Percentiles rank a stretch among this genome's conserved stretches.
Evolutionary conservation across 106 monocot species (phyloP).

Genomic region (Platanthera guangdongensis): DNA sequence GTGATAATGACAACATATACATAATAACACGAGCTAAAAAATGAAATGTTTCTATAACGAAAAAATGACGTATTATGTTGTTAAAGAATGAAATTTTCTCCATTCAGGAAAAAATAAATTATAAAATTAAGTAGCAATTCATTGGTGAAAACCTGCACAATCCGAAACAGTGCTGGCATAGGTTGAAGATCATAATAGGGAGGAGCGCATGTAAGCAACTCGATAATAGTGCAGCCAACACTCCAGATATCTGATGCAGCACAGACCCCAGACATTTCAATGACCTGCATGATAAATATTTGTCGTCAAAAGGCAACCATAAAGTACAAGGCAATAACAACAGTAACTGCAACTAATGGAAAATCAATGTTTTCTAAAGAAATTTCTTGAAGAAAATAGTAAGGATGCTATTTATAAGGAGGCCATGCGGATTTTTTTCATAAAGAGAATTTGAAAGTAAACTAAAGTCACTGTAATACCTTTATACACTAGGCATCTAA

Average conservation of each 20-base stretch:
- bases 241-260: slow-evolving; percentile 99
- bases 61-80: not conserved
- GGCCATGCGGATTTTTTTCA: not conserved
- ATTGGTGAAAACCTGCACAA: slow-evolving; percentile 64
- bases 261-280: slow-evolving; percentile 98
- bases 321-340: not conserved
- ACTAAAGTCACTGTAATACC: not conserved
- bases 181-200: slow-evolving; percentile 99
- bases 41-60: not conserved
- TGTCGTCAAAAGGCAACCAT: not conserved
- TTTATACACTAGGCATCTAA: not conserved
- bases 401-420: slow-evolving; percentile 1
- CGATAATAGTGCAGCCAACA: slow-evolving; percentile 98
- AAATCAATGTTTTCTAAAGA: not conserved
- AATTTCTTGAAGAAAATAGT: not conserved
- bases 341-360: not conserved
- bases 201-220: slow-evolving; percentile 90
- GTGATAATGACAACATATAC: no score
- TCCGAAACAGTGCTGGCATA: slow-evolving; percentile 96
- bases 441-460: not conserved
- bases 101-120: not conserved
- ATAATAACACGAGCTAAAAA: no score
- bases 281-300: slow-evolving; percentile 43
- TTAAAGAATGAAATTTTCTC: not conserved
- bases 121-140: not conserved